These are phyloP conservation scores for Colletotrichum shisoi DNA, from an alignment of 2,329 filamentous ascomycete genomes.

Conservation along the genomic window DNA sequence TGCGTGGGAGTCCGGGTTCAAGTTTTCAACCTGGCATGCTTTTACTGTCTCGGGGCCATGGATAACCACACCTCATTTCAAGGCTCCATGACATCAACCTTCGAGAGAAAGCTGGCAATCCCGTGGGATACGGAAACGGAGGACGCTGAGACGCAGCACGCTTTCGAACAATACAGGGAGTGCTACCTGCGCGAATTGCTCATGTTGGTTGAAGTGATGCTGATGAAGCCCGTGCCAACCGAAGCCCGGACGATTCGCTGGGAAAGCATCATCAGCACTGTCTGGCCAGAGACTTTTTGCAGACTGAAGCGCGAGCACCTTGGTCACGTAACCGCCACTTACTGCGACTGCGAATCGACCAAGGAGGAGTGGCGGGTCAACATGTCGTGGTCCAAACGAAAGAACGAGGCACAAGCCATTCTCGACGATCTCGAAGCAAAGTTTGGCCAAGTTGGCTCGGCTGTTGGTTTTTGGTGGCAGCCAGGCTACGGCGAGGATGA, in stretches of 20 bases:
- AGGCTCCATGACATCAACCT: neutral
- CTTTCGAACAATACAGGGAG: conserved; percentile 17
- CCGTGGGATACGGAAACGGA: neutral
- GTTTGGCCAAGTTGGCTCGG: neutral
- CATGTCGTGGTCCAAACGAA: conserved; percentile 19
- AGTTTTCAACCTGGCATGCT: conserved; percentile 3
- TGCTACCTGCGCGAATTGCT: conserved; percentile 24
- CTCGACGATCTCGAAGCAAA: neutral
- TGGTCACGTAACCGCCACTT: neutral
- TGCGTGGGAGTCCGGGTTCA: conserved; percentile 11
- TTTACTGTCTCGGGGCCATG: conserved; percentile 18
- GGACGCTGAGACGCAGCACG: neutral
- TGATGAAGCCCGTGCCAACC: conserved; percentile 5
- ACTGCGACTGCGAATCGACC: conserved; percentile 21
- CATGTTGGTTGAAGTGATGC: neutral
- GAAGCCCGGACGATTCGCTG: neutral
- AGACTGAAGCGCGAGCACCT: conserved; percentile 4
- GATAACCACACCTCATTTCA: neutral
- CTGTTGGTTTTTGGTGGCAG: neutral
- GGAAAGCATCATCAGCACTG: neutral
- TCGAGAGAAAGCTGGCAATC: neutral
- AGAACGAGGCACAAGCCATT: conserved; percentile 25
- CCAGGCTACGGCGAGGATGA: neutral
- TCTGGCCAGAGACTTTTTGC: conserved; percentile 34
- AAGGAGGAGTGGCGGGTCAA: conserved; percentile 32